Evolutionary conservation across 192 early-diverging fungal genomes (phyloP).

Genomic region (Entophlyctis helioformis): DNA sequence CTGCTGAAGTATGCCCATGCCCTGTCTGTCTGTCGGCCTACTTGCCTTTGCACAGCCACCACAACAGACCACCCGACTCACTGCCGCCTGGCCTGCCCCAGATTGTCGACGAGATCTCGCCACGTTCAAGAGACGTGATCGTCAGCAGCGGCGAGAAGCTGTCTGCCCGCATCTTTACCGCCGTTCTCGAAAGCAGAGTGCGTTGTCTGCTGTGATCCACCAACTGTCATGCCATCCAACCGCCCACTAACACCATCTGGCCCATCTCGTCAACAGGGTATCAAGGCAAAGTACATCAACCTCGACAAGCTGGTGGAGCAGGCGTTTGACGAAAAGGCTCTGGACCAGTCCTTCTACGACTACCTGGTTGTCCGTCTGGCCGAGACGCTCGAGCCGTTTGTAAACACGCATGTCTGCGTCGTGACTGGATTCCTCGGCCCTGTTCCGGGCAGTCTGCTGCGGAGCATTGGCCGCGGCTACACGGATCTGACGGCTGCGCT

Average conservation of each 20-base stretch:
- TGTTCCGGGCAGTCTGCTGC: slow-evolving; percentile 85
- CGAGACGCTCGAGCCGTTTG: slow-evolving; percentile 22
- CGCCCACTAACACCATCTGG: too few species aligned
- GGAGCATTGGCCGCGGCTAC: slow-evolving; percentile 92
- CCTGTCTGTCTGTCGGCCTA: too few species aligned
- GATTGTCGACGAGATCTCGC: slow-evolving; percentile 93
- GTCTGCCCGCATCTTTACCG: slow-evolving; percentile 79
- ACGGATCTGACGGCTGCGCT: slow-evolving; percentile 95
- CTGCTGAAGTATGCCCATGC: slow-evolving; percentile 77
- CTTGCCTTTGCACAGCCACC: too few species aligned
- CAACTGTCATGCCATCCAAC: neutral
- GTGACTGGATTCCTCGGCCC: slow-evolving; percentile 98
- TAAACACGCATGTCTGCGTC: slow-evolving; percentile 60
- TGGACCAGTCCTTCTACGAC: slow-evolving; percentile 96
- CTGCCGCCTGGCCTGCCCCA: slow-evolving; percentile 4
- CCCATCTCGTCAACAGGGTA: slow-evolving; percentile 33
- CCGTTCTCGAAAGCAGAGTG: slow-evolving; percentile 55
- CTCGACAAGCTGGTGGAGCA: slow-evolving; percentile 75
- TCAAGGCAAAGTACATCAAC: slow-evolving; percentile 75
- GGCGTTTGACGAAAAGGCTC: slow-evolving; percentile 60
- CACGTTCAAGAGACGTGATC: slow-evolving; percentile 90
- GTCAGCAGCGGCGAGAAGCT: slow-evolving; percentile 91
- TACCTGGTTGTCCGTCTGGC: slow-evolving; percentile 66
- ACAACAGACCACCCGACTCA: too few species aligned
- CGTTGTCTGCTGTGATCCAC: neutral